Conservation (phyloP, 306 rosid genomes). For the Senna siamea region DNA sequence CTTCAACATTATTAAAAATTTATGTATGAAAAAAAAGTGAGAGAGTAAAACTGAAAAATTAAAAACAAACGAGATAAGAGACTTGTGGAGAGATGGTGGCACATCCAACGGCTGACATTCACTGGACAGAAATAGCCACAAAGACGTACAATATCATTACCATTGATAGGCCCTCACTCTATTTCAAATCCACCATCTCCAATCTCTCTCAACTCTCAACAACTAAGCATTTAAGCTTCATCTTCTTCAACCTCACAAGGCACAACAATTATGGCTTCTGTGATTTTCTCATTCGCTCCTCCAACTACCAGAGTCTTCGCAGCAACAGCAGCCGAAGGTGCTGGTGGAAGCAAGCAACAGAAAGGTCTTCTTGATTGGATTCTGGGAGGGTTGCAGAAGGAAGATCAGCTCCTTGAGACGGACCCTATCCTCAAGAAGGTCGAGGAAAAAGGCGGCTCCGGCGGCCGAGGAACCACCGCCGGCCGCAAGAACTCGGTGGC, state of each 20-base stretch:
- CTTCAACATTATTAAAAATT: too few species aligned
- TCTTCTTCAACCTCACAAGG: too few species aligned
- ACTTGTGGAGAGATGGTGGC: conserved; percentile 70
- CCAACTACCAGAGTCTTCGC: neutral
- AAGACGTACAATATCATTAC: neutral
- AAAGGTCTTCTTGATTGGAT: neutral
- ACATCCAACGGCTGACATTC: neutral
- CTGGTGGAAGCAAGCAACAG: conserved; percentile 8
- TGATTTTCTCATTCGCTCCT: conserved; percentile 9
- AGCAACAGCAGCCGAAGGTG: neutral
- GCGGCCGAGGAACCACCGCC: neutral
- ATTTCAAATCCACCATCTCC: too few species aligned
- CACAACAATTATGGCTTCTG: neutral
- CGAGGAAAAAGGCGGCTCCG: neutral
- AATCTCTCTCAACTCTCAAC: neutral
- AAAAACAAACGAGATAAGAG: conserved; percentile 61
- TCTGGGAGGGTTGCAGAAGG: neutral
- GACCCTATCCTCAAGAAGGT: neutral
- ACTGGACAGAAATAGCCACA: neutral
- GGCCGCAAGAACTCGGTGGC: conserved; percentile 59
- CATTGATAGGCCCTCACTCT: too few species aligned
- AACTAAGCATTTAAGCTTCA: too few species aligned
- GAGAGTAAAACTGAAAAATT: too few species aligned
- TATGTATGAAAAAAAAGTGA: too few species aligned
- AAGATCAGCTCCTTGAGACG: conserved; percentile 12